Percentiles rank a stretch among this genome's conserved stretches.
Evolutionary conservation across 1,139 yeast genomes (phyloP).

Genomic region (Taphrina confusa): DNA sequence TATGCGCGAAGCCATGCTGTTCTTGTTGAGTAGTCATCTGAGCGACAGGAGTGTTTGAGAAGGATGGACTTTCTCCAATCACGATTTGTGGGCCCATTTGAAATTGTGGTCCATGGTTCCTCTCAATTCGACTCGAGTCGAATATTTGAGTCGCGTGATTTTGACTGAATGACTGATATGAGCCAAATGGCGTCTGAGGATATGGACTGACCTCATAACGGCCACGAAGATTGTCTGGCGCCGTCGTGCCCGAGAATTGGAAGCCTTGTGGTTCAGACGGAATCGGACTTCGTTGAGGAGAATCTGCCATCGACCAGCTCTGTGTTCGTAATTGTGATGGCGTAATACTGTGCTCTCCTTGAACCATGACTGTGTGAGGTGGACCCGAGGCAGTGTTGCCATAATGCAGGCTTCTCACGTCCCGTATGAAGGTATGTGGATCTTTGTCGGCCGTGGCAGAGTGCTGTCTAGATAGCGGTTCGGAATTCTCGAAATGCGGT

Average conservation of each 20-base stretch:
- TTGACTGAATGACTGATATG: background rate
- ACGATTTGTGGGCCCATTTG: background rate
- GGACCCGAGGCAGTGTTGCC: background rate
- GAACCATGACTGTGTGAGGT: no score
- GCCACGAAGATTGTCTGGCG: background rate
- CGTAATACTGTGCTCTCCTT: no score
- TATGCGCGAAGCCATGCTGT: background rate
- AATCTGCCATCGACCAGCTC: background rate
- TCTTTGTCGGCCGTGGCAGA: background rate
- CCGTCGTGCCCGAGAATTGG: background rate
- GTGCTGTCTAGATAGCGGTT: no score
- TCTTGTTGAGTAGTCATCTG: background rate
- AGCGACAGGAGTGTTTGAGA: background rate
- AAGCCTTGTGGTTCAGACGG: background rate
- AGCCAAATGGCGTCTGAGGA: background rate
- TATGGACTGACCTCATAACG: background rate
- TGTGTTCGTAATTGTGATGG: background rate
- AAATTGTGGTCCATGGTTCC: no score
- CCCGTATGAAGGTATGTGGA: background rate
- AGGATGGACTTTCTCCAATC: background rate
- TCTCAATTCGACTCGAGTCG: background rate
- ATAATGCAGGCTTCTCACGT: background rate
- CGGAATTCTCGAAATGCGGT: background rate
- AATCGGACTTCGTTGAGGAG: slow-evolving; percentile 1
- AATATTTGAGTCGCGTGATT: background rate